phyloP scores from a whole-genome alignment of 108 stramenopile species.

The Mediolabrus comicus region DNA sequence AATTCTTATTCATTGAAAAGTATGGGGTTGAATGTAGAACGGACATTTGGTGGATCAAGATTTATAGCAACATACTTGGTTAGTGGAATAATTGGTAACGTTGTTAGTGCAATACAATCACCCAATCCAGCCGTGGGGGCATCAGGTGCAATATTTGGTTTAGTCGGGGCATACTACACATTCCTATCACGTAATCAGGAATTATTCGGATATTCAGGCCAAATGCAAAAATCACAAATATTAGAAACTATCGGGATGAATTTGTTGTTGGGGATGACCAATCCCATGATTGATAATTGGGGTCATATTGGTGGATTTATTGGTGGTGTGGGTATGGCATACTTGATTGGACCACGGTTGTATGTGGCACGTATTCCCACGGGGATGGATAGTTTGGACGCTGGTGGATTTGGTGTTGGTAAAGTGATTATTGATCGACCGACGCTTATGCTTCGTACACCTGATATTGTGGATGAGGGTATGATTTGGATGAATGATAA shows the following conservation, averaged over 20 bases:
- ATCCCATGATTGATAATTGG: conserved; percentile 78
- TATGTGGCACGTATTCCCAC: conserved; percentile 57
- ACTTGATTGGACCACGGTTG: conserved; percentile 72
- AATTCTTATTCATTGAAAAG: conserved; percentile 67
- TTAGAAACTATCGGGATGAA: conserved; percentile 47
- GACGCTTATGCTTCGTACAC: conserved; percentile 11
- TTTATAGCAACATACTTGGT: conserved; percentile 67
- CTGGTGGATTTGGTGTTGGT: conserved; percentile 2
- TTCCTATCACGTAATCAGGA: conserved; percentile 69
- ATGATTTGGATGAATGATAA: conserved; percentile 11
- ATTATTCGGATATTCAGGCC: conserved; percentile 49
- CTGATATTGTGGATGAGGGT: conserved; percentile 22
- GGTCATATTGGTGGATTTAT: conserved; percentile 70
- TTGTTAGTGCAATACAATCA: conserved; percentile 50
- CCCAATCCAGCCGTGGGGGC: conserved; percentile 87
- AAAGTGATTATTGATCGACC: conserved; percentile 36
- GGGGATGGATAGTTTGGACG: conserved; percentile 43
- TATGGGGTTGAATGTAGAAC: conserved; percentile 68
- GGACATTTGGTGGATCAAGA: conserved; percentile 52
- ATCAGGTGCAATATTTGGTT: conserved; percentile 80
- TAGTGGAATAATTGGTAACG: conserved; percentile 74
- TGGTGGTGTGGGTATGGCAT: conserved; percentile 77
- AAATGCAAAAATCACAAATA: conserved; percentile 28
- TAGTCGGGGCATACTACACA: conserved; percentile 72
- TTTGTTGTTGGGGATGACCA: conserved; percentile 41